Evolutionary conservation across 495 filamentous ascomycete genomes (phyloP).

Genomic region (Lepraria neglecta): DNA sequence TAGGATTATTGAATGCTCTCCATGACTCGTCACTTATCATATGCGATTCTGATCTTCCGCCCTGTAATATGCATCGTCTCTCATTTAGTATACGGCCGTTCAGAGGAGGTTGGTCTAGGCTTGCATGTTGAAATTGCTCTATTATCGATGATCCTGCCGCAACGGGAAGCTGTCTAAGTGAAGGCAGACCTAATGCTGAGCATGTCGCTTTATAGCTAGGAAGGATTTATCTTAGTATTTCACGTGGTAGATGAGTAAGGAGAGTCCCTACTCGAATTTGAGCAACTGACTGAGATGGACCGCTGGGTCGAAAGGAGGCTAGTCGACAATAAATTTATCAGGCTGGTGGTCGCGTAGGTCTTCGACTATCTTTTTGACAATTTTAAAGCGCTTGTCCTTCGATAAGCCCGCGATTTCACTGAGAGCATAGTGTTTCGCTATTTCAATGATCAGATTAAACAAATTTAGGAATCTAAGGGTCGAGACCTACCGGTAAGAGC

Average conservation of each 20-base stretch:
- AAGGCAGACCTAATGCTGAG: neutral
- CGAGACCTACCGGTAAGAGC: neutral
- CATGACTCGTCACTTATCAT: no score
- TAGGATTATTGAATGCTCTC: no score
- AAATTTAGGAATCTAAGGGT: neutral
- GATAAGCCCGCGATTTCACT: neutral
- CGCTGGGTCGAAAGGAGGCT: neutral
- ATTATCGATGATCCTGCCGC: neutral
- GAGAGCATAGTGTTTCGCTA: neutral
- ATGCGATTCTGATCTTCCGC: no score
- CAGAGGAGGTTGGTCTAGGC: neutral
- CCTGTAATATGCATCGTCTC: no score
- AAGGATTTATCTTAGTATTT: neutral
- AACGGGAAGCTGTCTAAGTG: neutral
- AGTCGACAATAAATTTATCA: neutral
- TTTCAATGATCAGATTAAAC: neutral
- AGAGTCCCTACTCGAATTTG: neutral
- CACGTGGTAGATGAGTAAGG: neutral
- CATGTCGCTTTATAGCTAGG: neutral
- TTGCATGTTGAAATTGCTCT: neutral
- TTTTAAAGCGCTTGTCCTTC: neutral
- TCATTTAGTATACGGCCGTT: no score
- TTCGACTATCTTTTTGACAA: neutral
- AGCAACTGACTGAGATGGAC: neutral
- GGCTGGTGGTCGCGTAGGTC: neutral